Evolutionary conservation across 768 basidiomycete species (phyloP), one percentile per base, ranked within the genome.

Genomic region (Pulveroboletus frians): DNA sequence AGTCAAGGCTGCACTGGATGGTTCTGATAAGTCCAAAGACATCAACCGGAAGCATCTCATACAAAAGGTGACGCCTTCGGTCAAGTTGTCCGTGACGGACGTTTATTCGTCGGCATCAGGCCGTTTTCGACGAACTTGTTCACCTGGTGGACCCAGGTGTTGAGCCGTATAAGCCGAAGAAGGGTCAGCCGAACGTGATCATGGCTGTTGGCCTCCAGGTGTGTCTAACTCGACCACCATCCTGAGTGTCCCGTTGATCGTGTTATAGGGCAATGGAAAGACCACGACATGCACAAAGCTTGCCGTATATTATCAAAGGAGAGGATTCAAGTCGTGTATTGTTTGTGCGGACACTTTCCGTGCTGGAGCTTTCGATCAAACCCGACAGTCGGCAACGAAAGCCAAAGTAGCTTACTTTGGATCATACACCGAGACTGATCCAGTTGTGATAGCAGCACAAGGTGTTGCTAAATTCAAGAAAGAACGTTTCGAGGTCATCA

Each of bases 311-410:
- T 98, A 97, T 67, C 93, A 95, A 67, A 88, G 90, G 62, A 85
- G 94, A 55, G 96, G 96, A 7, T 90, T 97, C 77, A 93, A 95
- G 67, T 88, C 94, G 11, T 91, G 86, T 52, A 93, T 99, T 46
- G 95, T 99, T 56, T 99, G 96, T 62, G 96, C 96, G 18, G 96
- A 99, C 69, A 99, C 96, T 0, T 99, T 99, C 76, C 89, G 96
- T 71, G 96, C 96, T 3, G 96, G 96, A 44, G 96, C 96, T 32
- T 99, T 99, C 70, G 96, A 99, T 70, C 96, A 99, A 68, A 92
- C 96, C 10, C 85, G 96, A 64, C 96, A 99, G 73, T 97, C 95
- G 43, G 95, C 96, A 17, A 96, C 93, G 13, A 95, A 96, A 69
- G 96, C 96, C 34, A 98, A 97, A 67, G 92, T 99, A 13, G 93